Evolutionary conservation across 2,329 filamentous ascomycete species (phyloP), one percentile per base, ranked within the genome.

Genomic region (Colletotrichum higginsianum): DNA sequence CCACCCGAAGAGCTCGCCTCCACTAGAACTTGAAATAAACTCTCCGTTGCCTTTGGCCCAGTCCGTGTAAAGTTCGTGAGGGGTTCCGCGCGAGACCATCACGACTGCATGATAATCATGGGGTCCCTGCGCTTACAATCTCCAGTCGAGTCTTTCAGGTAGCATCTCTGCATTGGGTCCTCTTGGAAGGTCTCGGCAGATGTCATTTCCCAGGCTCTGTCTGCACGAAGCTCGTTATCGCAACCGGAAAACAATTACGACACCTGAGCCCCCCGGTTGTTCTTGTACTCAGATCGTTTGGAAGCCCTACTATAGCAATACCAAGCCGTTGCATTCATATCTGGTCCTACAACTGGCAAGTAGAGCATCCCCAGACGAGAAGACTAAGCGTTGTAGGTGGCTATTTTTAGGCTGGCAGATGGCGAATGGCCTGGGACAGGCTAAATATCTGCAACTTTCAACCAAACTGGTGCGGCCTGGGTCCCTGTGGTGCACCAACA

Each of bases 1-100:
- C 9, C 5, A 21, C 15, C 21, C 49, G 35, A 65, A 12, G 66
- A 68, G 52, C 55, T 66, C 40, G 49, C 18, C 55, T 18, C 66
- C 47, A 55, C 11, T 58, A 13, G 18, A 21, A 2, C 23, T 23
- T 21, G 30, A 16, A 13, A 23, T 26, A 23, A 9, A 46, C 8
- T 56, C 40, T 42, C 15, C 15, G 52, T 64, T n/a, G 13, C 18
- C 16, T 66, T 66, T 42, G 26, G 42, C 21, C 26, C 21, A 40
- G 40, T 9, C 30, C 23, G 11, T 55, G 6, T 16, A 66, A 8
- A 60, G 53, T 66, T 69, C 6, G 42, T 4, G 16, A 44, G 56
- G 30, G 21, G 55, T 47, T 26, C 5, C 53, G n/a, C 35, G 49
- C 47, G 8, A 8, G 16, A 5, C 38, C 44, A 38, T 8, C 30